These are phyloP conservation scores for Phytophthora hybrid DNA, from an alignment of 352 stramenopile genomes.

Conservation along the genomic window DNA sequence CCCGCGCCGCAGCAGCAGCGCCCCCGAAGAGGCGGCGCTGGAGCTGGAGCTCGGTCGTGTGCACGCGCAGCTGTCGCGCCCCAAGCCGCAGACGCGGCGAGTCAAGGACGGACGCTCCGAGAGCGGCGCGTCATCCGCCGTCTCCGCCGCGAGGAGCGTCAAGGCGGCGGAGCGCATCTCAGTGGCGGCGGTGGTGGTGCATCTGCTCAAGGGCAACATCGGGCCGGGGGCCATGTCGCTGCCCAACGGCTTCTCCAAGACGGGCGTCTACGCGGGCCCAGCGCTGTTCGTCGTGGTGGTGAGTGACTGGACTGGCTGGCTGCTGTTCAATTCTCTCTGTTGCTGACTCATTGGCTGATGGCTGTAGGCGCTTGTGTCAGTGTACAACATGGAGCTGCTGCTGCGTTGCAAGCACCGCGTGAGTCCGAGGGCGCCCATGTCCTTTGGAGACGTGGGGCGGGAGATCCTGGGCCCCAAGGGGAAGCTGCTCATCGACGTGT, in stretches of 20 bases:
- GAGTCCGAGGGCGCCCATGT: constrained; percentile 61
- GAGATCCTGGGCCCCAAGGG: constrained; percentile 67
- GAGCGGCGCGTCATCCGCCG: constrained; percentile 25
- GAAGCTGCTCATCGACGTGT: constrained; percentile 80
- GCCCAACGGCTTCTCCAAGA: constrained; percentile 80
- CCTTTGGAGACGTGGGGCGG: constrained; percentile 76
- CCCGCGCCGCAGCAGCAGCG: background rate
- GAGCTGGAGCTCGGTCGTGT: constrained; percentile 26
- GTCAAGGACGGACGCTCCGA: constrained; percentile 10
- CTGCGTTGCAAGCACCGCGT: constrained; percentile 73
- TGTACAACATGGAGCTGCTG: constrained; percentile 88
- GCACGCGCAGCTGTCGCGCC: constrained; percentile 1
- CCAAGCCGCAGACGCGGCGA: background rate
- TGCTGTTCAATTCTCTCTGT: background rate
- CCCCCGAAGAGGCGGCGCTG: constrained; percentile 10
- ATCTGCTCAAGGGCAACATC: constrained; percentile 83
- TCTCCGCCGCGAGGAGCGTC: constrained; percentile 9
- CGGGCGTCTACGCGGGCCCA: constrained; percentile 66
- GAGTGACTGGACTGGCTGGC: background rate
- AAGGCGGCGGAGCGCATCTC: constrained; percentile 57
- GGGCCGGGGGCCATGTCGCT: constrained; percentile 82
- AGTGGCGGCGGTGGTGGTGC: constrained; percentile 62
- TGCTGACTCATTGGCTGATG: background rate
- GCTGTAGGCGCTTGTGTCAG: constrained; percentile 67
- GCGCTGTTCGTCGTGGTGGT: constrained; percentile 73